Percentiles rank a stretch among this genome's conserved stretches.
Conservation (phyloP, 345 rosid species). For the Arabidopsis thaliana region TAIR10.1 NC_003074.8:294001-294500, state of each 20-base stretch:
- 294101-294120: constrained; percentile 83
- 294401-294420: constrained; percentile 5
- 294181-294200: neutral
- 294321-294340: constrained; percentile 56
- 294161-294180: neutral
- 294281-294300: constrained; percentile 44
- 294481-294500: neutral
- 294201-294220: constrained; percentile 65
- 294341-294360: constrained; percentile 88
- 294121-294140: constrained; percentile 57
- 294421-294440: constrained; percentile 17
- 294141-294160: neutral
- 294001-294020: constrained; percentile 55
- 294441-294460: neutral
- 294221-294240: constrained; percentile 53
- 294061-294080: constrained; percentile 61
- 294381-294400: constrained; percentile 65
- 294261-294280: constrained; percentile 45
- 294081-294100: constrained; percentile 80
- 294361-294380: constrained; percentile 78
- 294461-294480: neutral
- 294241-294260: constrained; percentile 47
- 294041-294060: constrained; percentile 86
- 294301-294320: constrained; percentile 45
- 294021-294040: constrained; percentile 81